phyloP scores from a whole-genome alignment of 2,329 filamentous ascomycete genomes.

The Nannizziopsis barbatae region DNA sequence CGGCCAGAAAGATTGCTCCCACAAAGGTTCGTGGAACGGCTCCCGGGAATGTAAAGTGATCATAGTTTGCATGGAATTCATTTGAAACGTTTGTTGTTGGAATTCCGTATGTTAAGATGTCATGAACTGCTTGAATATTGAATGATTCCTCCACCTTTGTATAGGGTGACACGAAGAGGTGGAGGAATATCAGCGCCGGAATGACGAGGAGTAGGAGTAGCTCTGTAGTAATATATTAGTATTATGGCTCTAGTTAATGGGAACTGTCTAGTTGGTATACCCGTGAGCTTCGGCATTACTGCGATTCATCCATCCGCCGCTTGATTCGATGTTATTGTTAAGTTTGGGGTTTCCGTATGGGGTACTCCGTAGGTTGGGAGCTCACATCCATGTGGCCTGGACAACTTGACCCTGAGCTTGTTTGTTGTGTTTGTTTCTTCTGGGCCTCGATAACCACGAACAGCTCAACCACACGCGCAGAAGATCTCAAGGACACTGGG shows the following conservation, averaged over 20 bases:
- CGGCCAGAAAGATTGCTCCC: constrained; percentile 65
- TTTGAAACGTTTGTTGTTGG: constrained; percentile 46
- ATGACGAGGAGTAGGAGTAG: constrained; percentile 41
- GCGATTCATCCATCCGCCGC: background rate
- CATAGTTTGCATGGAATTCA: constrained; percentile 56
- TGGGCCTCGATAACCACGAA: too few relatives aligned
- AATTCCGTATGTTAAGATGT: constrained; percentile 71
- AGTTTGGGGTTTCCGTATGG: too few relatives aligned
- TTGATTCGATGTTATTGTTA: background rate
- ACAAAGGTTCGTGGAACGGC: constrained; percentile 86
- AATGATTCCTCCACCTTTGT: constrained; percentile 99
- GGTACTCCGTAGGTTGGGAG: too few relatives aligned
- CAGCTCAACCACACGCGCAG: too few relatives aligned
- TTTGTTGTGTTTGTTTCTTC: too few relatives aligned
- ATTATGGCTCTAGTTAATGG: background rate
- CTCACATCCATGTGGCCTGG: too few relatives aligned
- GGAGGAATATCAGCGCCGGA: constrained; percentile 53
- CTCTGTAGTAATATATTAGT: constrained; percentile 5
- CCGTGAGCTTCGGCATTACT: constrained; percentile 13
- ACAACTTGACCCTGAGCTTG: too few relatives aligned
- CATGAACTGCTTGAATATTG: constrained; percentile 88
- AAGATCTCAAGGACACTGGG: too few relatives aligned
- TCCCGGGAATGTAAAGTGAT: constrained; percentile 83
- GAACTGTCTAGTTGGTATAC: background rate
- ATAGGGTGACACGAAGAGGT: constrained; percentile 68